Conservation (phyloP, 2,329 filamentous ascomycete genomes). For the Chrysoporthe cubensis region DNA sequence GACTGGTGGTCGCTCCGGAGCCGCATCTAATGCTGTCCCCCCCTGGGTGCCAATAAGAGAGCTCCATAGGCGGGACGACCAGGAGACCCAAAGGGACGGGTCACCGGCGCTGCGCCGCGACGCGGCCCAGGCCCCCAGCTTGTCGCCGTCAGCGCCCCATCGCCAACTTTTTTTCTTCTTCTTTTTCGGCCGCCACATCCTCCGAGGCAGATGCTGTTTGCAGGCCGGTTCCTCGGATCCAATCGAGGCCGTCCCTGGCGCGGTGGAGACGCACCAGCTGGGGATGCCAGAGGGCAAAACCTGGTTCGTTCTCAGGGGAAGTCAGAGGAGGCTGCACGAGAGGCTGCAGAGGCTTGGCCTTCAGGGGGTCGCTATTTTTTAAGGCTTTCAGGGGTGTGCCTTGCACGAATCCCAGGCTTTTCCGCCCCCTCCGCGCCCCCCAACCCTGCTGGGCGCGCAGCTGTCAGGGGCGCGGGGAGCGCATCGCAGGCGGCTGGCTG, state of each 20-base stretch:
- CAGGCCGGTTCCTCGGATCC: not conserved
- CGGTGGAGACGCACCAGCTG: not conserved
- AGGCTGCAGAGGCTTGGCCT: conserved; percentile 1
- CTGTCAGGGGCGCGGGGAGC: conserved; percentile 11
- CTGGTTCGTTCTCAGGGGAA: conserved; percentile 6
- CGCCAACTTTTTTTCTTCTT: not conserved
- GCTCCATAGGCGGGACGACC: not conserved
- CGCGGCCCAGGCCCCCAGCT: not conserved
- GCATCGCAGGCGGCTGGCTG: conserved; percentile 11
- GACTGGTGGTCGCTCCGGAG: not conserved
- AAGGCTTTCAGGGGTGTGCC: not conserved
- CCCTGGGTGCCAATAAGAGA: too few species aligned
- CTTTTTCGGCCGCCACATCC: not conserved
- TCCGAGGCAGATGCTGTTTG: conserved; percentile 7
- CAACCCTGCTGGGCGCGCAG: not conserved
- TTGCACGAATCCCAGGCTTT: not conserved
- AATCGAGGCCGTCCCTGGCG: conserved; percentile 10
- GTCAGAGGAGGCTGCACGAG: conserved; percentile 7
- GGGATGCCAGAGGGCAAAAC: not conserved
- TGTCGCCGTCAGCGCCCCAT: not conserved
- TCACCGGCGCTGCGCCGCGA: not conserved
- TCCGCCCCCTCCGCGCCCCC: not conserved
- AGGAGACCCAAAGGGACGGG: not conserved
- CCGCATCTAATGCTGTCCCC: not conserved
- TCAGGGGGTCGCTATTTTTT: not conserved